Base-by-base conservation (phyloP, 176 grass and related monocot species). In the Phragmites australis region DNA sequence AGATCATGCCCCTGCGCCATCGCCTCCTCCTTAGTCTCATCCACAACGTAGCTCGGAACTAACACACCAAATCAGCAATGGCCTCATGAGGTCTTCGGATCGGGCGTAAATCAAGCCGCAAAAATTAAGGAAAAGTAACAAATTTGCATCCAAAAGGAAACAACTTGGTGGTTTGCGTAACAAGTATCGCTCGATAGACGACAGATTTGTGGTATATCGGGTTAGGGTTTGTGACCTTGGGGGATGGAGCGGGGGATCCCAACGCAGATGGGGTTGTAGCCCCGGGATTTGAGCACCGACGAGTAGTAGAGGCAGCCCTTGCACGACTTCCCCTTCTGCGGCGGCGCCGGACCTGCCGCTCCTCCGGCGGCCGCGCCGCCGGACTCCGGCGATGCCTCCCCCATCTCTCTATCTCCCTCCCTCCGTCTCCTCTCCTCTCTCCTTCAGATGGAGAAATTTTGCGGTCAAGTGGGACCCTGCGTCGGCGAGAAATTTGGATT, bases 271-370 rank as follows among this genome's bases (percentile, higher is more conserved):
- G 94, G 94, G 62, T 92, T 94, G 52, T 85, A 91, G 18, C 84
- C 89, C 8, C 91, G 79, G 58, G 89, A 90, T 76, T 87, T 92
- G 80, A 91, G 92, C 66, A 84, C 29, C 29, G 92, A 97, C 13
- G 92, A 94, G 80, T 97, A 97, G 83, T 94, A 97, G 55, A 97
- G 89, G 75, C 91, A 94, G 13, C 94, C 94, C 76, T 94, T 97
- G 87, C 94, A 97, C 8, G 94, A 97, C 74, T 92, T 97, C 11
- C 94, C 94, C 72, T 94, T 97, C 34, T 61, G 45, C 34, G 67
- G 68, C 22, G 49, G 55, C n/a, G 37, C 46, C 42, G 31, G 30
- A 2, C 34, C 56, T 18, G 59, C 68, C 37, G 72, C n/a, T 2
- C 29, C 54, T 47, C 56, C 77, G 6, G 50, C 45, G 47, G 79